Percentiles rank a stretch among this genome's conserved stretches.
These are phyloP conservation scores for Apiotrichum gamsii DNA, from an alignment of 1,284 basidiomycete species.

Conservation along the genomic window DNA sequence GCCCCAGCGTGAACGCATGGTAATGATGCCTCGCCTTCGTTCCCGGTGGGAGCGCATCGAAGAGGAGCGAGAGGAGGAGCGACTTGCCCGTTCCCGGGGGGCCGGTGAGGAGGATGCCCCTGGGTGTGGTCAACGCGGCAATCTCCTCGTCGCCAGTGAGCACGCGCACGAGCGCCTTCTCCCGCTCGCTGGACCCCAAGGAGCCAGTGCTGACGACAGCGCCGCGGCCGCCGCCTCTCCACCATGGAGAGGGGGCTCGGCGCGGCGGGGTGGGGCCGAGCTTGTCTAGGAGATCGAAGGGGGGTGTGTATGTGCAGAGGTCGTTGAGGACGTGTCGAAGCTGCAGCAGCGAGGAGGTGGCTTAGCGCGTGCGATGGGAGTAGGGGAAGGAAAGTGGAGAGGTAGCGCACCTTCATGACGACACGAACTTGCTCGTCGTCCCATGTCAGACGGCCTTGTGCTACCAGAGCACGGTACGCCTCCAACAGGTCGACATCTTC, in stretches of 20 bases:
- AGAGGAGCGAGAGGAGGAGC: constrained; percentile 63
- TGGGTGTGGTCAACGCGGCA: constrained; percentile 44
- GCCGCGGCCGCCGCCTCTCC: too few relatives aligned
- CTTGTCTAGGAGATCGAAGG: constrained; percentile 38
- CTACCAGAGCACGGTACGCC: constrained; percentile 51
- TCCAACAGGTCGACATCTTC: constrained; percentile 49
- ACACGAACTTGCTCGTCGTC: constrained; percentile 62
- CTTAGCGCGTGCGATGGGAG: background rate
- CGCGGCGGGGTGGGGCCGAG: constrained; percentile 34
- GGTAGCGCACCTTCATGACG: constrained; percentile 54
- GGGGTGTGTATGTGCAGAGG: constrained; percentile 41
- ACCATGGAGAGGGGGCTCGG: too few relatives aligned
- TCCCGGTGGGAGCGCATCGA: constrained; percentile 56
- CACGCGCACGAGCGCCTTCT: constrained; percentile 51
- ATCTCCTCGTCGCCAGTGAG: constrained; percentile 58
- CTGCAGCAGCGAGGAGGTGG: constrained; percentile 19
- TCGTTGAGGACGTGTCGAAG: constrained; percentile 38
- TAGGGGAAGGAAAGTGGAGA: background rate
- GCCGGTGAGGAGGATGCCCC: constrained; percentile 52
- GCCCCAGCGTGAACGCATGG: constrained; percentile 60
- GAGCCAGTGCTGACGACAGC: background rate
- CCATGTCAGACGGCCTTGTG: constrained; percentile 54
- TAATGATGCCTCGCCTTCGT: constrained; percentile 63
- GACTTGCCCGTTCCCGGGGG: constrained; percentile 56
- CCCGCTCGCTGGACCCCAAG: constrained; percentile 12